These are phyloP conservation scores for Rutstroemia sp. DNA, from an alignment of 2,329 filamentous ascomycete genomes.

Conservation along the genomic window DNA sequence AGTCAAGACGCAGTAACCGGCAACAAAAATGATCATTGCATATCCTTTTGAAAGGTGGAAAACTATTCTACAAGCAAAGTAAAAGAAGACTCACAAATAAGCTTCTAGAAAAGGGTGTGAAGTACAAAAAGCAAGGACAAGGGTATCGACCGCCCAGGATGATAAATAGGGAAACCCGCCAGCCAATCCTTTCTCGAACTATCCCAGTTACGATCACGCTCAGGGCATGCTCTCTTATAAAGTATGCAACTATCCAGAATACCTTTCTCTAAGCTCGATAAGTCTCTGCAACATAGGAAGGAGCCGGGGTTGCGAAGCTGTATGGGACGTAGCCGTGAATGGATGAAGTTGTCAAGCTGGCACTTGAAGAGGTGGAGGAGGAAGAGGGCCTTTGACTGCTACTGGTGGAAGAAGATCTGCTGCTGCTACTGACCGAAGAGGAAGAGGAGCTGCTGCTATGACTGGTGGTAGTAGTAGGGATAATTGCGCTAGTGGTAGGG, in stretches of 20 bases:
- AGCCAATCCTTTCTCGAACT: background rate
- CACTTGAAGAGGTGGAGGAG: background rate
- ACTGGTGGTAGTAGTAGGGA: background rate
- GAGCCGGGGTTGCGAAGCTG: background rate
- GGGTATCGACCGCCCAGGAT: background rate
- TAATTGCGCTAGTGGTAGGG: background rate
- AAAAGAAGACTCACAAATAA: background rate
- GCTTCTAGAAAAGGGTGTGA: background rate
- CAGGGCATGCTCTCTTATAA: background rate
- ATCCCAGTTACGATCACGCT: background rate
- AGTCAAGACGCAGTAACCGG: no score
- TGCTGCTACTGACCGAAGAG: no score
- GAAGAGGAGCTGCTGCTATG: background rate
- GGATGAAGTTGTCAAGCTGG: background rate
- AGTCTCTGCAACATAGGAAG: background rate
- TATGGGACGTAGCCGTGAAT: slow-evolving; percentile 2
- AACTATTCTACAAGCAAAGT: background rate
- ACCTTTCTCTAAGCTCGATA: background rate
- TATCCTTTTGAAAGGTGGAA: background rate
- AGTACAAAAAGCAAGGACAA: background rate
- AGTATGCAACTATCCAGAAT: background rate
- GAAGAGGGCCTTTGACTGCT: background rate
- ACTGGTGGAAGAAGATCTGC: background rate
- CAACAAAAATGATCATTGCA: background rate
- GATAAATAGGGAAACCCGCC: background rate